Percentiles rank a stretch among this genome's conserved stretches.
These are phyloP conservation scores for Leucocoprinus sp. DNA, from an alignment of 768 basidiomycete species.

Conservation along the genomic window DNA sequence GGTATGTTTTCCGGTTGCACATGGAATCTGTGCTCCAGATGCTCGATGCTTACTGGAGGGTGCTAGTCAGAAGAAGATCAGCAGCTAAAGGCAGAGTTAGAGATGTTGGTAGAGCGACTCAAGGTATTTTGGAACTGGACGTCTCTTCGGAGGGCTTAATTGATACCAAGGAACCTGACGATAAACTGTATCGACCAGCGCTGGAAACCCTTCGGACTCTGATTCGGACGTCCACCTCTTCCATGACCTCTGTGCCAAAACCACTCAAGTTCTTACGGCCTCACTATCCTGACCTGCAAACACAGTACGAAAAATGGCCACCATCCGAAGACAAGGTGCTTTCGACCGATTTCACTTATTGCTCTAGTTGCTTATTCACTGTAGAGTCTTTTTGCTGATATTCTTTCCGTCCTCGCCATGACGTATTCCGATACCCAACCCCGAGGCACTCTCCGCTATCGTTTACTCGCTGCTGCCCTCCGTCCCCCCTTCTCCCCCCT, in stretches of 20 bases:
- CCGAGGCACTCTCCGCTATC: slow-evolving; percentile 90
- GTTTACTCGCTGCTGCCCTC: slow-evolving; percentile 71
- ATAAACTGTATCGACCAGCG: slow-evolving; percentile 77
- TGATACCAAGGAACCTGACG: slow-evolving; percentile 70
- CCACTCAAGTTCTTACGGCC: slow-evolving; percentile 97
- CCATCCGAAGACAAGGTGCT: slow-evolving; percentile 70
- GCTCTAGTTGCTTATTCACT: slow-evolving; percentile 13
- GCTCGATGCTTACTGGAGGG: slow-evolving; percentile 2
- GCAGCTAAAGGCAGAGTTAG: slow-evolving; percentile 87
- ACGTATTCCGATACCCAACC: slow-evolving; percentile 98
- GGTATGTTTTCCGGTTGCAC: slow-evolving; percentile 40
- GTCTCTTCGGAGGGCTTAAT: slow-evolving; percentile 14
- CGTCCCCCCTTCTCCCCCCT: slow-evolving; percentile 58
- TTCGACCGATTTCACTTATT: not conserved
- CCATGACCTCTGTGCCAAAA: slow-evolving; percentile 99
- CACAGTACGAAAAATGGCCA: slow-evolving; percentile 75
- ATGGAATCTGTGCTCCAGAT: not conserved
- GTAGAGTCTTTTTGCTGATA: slow-evolving; percentile 92
- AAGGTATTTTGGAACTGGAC: slow-evolving; percentile 44
- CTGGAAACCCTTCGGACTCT: slow-evolving; percentile 89
- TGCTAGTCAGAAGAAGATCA: slow-evolving; percentile 89
- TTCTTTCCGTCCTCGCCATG: slow-evolving; percentile 97
- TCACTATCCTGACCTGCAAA: slow-evolving; percentile 81
- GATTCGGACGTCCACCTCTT: slow-evolving; percentile 93
- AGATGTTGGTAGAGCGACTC: slow-evolving; percentile 92